Evolutionary conservation across 2,329 filamentous ascomycete species (phyloP).

Genomic region (Talaromyces islandicus): DNA sequence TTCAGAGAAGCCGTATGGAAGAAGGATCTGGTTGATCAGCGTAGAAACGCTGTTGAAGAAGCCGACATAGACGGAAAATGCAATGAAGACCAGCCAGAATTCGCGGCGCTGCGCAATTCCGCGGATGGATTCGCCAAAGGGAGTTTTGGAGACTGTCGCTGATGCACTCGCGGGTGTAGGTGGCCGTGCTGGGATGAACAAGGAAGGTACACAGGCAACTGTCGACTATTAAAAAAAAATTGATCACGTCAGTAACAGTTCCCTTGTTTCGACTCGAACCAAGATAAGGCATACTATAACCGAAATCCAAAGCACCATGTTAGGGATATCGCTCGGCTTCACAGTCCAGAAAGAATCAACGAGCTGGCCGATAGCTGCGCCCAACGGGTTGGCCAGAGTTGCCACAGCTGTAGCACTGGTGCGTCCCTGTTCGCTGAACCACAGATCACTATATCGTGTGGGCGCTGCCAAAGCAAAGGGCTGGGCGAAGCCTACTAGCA

Average conservation of each 20-base stretch:
- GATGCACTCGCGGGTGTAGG: constrained; percentile 72
- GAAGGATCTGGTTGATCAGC: constrained; percentile 82
- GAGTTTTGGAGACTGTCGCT: constrained; percentile 47
- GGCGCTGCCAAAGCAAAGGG: constrained; percentile 88
- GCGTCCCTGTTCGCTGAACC: constrained; percentile 81
- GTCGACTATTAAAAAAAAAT: constrained; percentile 44
- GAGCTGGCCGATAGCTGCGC: constrained; percentile 81
- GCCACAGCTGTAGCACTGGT: constrained; percentile 82
- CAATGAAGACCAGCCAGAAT: constrained; percentile 73
- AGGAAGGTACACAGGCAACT: constrained; percentile 63
- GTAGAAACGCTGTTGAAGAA: constrained; percentile 91
- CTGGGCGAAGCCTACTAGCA: constrained; percentile 81
- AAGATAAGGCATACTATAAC: constrained; percentile 60
- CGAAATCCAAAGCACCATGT: constrained; percentile 77
- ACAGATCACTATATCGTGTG: constrained; percentile 85
- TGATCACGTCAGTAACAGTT: not conserved
- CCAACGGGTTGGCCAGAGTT: constrained; percentile 82
- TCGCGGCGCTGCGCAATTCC: constrained; percentile 56
- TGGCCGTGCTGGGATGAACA: constrained; percentile 72
- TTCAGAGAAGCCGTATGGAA: constrained; percentile 77
- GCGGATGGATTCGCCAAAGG: constrained; percentile 52
- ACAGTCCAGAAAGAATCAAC: constrained; percentile 73
- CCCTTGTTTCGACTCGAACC: not conserved
- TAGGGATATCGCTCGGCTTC: constrained; percentile 59
- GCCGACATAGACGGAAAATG: constrained; percentile 80